Evolutionary conservation across 2,329 filamentous ascomycete genomes (phyloP), one percentile per base, ranked within the genome.

Genomic region (Aspergillus clavatus): DNA sequence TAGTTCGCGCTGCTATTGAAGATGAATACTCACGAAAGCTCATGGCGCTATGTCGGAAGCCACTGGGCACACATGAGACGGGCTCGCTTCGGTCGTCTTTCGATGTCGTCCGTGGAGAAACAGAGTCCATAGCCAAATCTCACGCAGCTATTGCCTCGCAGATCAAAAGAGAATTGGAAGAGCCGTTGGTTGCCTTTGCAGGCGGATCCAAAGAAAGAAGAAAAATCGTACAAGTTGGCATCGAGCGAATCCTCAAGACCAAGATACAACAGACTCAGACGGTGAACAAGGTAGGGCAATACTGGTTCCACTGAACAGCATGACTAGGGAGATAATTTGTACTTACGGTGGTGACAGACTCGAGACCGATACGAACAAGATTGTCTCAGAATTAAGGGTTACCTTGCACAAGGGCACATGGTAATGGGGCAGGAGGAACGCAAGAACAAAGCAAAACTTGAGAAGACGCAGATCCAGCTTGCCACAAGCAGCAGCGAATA

Each of bases 401-500:
- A 98, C 63, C 81, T 98, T 4, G 93, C 94, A 3, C 93, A 98
- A 69, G 93, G 93, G 7, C 94, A 98, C 66, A 98, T 98, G 93
- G 93, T 98, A 46, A 98, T 98, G 93, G 93, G 93, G 11, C 93
- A 98, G 59, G 93, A 98, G 66, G 93, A 98, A 73, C 83, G 93
- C 22, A 96, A 95, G 72, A 98, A 98, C 70, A 98, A 98, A 72
- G 90, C 91, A 18, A 97, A 95, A 70, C 79, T 98, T 35, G 93
- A 98, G 69, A 98, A 98, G 78, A 97, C 93, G 1, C 93, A 98
- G 66, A 93, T 96, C 58, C 94, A 90, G 60, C 79, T 98, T 47
- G 90, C 90, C 0, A 83, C 84, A 6, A 90, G 90, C 49, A 97
- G 94, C 69, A 84, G 82, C 36, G 93, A 97, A 59, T 98, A 98